A percentile compares a stretch with the other conserved stretches of the same genome.
Evolutionary conservation across 83 land plant species (phyloP).

Genomic region (Picea mariana): DNA sequence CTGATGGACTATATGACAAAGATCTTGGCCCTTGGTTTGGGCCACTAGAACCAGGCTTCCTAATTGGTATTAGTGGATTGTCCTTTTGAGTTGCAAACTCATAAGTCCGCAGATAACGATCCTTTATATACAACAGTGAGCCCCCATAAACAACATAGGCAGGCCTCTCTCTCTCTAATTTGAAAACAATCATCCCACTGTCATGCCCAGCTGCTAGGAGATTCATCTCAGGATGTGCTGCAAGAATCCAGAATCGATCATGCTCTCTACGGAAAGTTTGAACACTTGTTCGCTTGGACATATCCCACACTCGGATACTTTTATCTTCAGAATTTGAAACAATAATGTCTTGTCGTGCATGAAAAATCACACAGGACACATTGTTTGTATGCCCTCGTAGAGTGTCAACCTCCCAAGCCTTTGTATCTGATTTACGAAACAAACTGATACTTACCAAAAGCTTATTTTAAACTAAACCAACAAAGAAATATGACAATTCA

Average conservation of each 20-base stretch:
- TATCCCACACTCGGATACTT: slow-evolving; percentile 86
- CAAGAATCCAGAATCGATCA: slow-evolving; percentile 80
- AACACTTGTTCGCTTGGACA: slow-evolving; percentile 63
- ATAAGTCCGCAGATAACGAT: slow-evolving; percentile 62
- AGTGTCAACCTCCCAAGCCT: slow-evolving; percentile 88
- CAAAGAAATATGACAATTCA: not conserved
- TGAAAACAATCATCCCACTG: slow-evolving; percentile 86
- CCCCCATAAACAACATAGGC: slow-evolving; percentile 72
- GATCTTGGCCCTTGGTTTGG: slow-evolving; percentile 71
- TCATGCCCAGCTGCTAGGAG: slow-evolving; percentile 89
- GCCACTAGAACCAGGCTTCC: slow-evolving; percentile 55
- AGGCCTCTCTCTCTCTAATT: slow-evolving; percentile 81
- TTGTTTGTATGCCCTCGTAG: slow-evolving; percentile 80
- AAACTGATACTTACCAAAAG: not conserved
- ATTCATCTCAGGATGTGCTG: slow-evolving; percentile 84
- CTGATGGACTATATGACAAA: slow-evolving; percentile 74
- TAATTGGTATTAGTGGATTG: slow-evolving; percentile 53
- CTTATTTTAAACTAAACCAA: too few relatives aligned
- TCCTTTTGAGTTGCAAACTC: slow-evolving; percentile 75
- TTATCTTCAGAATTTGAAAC: slow-evolving; percentile 89
- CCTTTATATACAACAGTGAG: slow-evolving; percentile 54
- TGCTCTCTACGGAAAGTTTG: slow-evolving; percentile 82
- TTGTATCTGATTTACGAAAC: slow-evolving; percentile 50
- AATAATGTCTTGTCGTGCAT: slow-evolving; percentile 80
- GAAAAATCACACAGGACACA: slow-evolving; percentile 83